Conservation (phyloP, 768 basidiomycete genomes). For the Lyophyllum atratum region DNA sequence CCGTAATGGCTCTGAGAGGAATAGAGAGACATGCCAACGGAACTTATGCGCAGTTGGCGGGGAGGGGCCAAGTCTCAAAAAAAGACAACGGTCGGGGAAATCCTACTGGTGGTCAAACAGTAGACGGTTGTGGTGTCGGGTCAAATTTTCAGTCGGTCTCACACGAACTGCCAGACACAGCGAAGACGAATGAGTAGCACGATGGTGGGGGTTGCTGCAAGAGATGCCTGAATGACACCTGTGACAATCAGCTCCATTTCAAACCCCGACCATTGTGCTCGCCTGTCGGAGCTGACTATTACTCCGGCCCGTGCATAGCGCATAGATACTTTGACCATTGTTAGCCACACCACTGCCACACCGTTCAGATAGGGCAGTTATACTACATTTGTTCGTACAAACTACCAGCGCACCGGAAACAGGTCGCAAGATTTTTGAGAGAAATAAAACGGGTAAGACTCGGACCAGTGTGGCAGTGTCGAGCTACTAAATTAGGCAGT, state of each 20-base stretch:
- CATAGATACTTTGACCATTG: background rate
- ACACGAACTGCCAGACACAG: slow-evolving; percentile 49
- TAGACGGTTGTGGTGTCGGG: slow-evolving; percentile 22
- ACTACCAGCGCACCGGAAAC: too few relatives aligned
- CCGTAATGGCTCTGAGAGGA: slow-evolving; percentile 58
- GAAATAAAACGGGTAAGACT: background rate
- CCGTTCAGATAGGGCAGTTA: too few relatives aligned
- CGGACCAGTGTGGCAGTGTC: background rate
- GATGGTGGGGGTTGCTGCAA: slow-evolving; percentile 41
- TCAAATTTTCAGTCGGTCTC: slow-evolving; percentile 46
- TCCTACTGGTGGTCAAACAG: slow-evolving; percentile 12
- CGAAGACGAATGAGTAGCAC: slow-evolving; percentile 36
- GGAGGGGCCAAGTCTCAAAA: slow-evolving; percentile 16
- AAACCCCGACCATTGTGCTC: slow-evolving; percentile 31
- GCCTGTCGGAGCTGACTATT: background rate
- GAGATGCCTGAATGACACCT: slow-evolving; percentile 22
- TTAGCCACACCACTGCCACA: too few relatives aligned
- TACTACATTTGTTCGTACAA: too few relatives aligned
- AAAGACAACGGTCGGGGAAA: slow-evolving; percentile 11
- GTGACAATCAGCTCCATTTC: slow-evolving; percentile 26
- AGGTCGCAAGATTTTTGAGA: too few relatives aligned
- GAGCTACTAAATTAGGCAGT: slow-evolving; percentile 8
- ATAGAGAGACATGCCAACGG: slow-evolving; percentile 59
- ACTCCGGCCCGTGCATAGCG: background rate
- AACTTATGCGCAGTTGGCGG: slow-evolving; percentile 28